Conservation (phyloP, 441 rosid genomes). For the Biscutella laevigata region DNA sequence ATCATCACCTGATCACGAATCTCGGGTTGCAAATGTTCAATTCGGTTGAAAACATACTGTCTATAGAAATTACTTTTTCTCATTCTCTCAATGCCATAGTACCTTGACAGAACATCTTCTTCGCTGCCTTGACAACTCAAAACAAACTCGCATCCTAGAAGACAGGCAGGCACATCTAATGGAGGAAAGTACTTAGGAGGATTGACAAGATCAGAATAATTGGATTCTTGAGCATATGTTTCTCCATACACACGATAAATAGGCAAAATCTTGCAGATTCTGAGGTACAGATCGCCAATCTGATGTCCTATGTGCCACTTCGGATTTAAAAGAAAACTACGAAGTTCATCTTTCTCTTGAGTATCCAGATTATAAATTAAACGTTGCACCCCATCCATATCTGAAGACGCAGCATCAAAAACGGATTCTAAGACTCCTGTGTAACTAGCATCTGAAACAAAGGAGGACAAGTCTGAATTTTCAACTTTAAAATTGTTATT, state of each 20-base stretch:
- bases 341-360: constrained; percentile 79
- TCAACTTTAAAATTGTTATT: constrained; percentile 46
- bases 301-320: constrained; percentile 71
- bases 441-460: constrained; percentile 55
- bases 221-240: constrained; percentile 37
- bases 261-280: constrained; percentile 67
- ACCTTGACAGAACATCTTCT: constrained; percentile 64
- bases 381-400: constrained; percentile 29
- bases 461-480: constrained; percentile 73
- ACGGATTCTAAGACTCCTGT: constrained; percentile 71
- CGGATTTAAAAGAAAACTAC: constrained; percentile 67
- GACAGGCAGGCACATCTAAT: constrained; percentile 50
- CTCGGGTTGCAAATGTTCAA: constrained; percentile 65
- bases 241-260: constrained; percentile 61
- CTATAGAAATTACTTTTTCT: constrained; percentile 72
- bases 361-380: constrained; percentile 38
- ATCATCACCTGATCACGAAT: constrained; percentile 74
- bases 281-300: constrained; percentile 43
- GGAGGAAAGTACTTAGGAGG: constrained; percentile 80
- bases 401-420: constrained; percentile 50
- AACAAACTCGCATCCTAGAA: constrained; percentile 69
- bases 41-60: constrained; percentile 54
- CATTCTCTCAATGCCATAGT: constrained; percentile 77
- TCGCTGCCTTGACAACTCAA: constrained; percentile 47
- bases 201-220: constrained; percentile 70